phyloP scores from a whole-genome alignment of 805 yeast species.

The Barnettozyma sucrosica region DNA sequence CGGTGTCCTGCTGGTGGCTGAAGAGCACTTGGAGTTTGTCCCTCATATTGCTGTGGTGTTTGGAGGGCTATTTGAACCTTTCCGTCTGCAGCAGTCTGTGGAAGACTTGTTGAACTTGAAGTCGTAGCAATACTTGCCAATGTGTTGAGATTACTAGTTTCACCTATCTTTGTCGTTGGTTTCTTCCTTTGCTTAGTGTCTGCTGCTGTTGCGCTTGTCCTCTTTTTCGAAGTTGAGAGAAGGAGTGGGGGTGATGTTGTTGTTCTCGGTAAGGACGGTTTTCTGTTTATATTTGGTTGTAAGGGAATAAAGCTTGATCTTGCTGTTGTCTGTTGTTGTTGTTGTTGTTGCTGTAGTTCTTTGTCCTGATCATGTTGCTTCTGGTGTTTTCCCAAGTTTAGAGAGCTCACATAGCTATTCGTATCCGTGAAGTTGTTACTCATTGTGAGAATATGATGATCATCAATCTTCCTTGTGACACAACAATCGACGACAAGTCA shows the following conservation, averaged over 20 bases:
- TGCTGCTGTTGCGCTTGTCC: conserved; percentile 3
- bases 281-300: conserved; percentile 3
- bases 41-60: background rate
- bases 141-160: conserved; percentile 7
- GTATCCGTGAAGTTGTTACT: conserved; percentile 28
- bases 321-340: conserved; percentile 8
- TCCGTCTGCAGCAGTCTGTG: background rate
- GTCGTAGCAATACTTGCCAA: conserved; percentile 13
- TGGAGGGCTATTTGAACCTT: background rate
- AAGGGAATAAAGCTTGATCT: conserved; percentile 8
- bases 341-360: conserved; percentile 4
- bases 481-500: background rate
- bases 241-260: conserved; percentile 7
- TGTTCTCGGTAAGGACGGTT: conserved; percentile 1
- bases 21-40: conserved; percentile 3
- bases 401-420: conserved; percentile 21
- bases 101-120: background rate
- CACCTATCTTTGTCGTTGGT: background rate
- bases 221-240: conserved; percentile 14
- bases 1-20: conserved; percentile 53
- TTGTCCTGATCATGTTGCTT: background rate
- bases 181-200: conserved; percentile 5
- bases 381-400: conserved; percentile 12
- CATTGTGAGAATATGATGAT: conserved; percentile 13
- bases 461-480: background rate